Conservation (phyloP, 1,139 yeast genomes). For the Pichia cactophila region DNA sequence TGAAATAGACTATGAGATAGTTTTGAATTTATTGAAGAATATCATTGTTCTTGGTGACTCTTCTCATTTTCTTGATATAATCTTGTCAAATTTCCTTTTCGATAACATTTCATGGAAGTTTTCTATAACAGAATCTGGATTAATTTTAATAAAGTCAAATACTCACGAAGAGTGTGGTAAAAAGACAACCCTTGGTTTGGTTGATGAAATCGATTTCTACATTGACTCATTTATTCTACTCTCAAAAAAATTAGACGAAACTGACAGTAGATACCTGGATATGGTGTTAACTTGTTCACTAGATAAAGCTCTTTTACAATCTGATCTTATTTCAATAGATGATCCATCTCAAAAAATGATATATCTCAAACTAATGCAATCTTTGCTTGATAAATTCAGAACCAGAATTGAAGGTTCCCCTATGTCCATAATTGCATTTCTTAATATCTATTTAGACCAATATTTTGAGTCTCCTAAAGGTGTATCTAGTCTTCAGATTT, state of each 20-base stretch:
- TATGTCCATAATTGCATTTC: constrained; percentile 10
- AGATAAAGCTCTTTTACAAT: constrained; percentile 48
- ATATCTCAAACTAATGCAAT: constrained; percentile 60
- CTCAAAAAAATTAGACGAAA: constrained; percentile 36
- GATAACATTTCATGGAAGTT: constrained; percentile 48
- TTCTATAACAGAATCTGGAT: constrained; percentile 43
- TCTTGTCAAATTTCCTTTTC: constrained; percentile 5
- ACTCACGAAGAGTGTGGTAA: constrained; percentile 6
- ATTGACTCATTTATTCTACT: constrained; percentile 38
- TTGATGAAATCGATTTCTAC: constrained; percentile 45
- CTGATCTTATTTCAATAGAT: constrained; percentile 28
- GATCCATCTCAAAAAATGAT: constrained; percentile 52
- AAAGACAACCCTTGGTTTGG: constrained; percentile 1
- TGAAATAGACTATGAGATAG: constrained; percentile 38
- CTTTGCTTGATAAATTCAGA: constrained; percentile 52
- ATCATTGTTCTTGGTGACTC: constrained; percentile 25
- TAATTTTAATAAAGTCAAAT: constrained; percentile 41
- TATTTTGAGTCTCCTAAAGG: constrained; percentile 4
- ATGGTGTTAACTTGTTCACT: constrained; percentile 45
- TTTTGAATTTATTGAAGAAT: constrained; percentile 37
- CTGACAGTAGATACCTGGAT: constrained; percentile 43
- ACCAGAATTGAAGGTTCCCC: constrained; percentile 58
- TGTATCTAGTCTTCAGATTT: constrained; percentile 7
- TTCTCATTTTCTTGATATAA: constrained; percentile 3
- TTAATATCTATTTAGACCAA: constrained; percentile 5